Evolutionary conservation across 345 rosid genomes (phyloP).

Genomic region (Brassica incana): DNA sequence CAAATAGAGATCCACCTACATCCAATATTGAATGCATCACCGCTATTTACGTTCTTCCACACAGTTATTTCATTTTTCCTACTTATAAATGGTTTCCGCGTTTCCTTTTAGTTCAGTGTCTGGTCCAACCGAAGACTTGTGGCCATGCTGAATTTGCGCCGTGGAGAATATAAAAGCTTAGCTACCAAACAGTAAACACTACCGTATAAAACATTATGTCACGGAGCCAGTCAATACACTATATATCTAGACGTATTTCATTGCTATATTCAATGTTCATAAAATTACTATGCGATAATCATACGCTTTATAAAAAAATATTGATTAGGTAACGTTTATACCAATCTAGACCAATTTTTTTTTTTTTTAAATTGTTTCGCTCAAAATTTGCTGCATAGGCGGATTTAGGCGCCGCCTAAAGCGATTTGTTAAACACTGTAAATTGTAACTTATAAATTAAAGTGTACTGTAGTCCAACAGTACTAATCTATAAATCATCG

Average conservation of each 20-base stretch:
- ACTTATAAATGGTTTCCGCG: not conserved
- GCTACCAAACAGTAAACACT: not conserved
- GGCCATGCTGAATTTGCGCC: not conserved
- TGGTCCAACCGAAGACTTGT: conserved; percentile 21
- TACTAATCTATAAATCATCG: not conserved
- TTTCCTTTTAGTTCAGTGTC: not conserved
- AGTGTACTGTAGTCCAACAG: not conserved
- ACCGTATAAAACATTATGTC: not conserved
- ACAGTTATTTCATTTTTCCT: not conserved
- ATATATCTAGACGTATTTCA: not conserved
- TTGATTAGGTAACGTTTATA: no score
- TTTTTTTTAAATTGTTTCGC: no score
- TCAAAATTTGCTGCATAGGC: no score
- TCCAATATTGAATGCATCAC: conserved; percentile 25
- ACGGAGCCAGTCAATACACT: not conserved
- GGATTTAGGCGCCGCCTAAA: no score
- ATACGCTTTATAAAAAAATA: no score
- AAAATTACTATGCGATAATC: no score
- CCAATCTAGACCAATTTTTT: no score
- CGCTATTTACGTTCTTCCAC: conserved; percentile 27
- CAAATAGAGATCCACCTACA: not conserved
- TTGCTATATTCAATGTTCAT: not conserved
- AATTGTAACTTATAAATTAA: no score
- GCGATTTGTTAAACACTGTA: no score
- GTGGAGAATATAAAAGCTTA: conserved; percentile 4